Percentiles rank a stretch among this genome's conserved stretches.
phyloP scores from a whole-genome alignment of 345 rosid species.

The Eutrema yunnanense region DNA sequence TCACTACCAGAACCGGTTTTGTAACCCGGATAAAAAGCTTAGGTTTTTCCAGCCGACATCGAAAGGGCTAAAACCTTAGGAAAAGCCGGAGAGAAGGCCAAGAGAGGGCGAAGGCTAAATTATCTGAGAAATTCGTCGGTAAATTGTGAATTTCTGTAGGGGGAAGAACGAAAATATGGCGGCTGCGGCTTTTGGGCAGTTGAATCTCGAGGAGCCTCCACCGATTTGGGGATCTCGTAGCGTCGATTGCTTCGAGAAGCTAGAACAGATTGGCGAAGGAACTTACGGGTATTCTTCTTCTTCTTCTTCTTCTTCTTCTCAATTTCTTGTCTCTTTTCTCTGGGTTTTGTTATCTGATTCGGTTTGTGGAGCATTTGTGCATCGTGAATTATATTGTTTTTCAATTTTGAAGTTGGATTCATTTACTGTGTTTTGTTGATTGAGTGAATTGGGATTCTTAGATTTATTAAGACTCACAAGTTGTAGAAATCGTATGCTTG shows the following conservation, averaged over 20 bases:
- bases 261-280: slow-evolving; percentile 87
- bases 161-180: slow-evolving; percentile 34
- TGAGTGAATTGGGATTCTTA: neutral
- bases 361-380: neutral
- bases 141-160: neutral
- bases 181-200: slow-evolving; percentile 52
- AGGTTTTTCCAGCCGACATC: slow-evolving; percentile 16
- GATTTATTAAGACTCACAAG: neutral
- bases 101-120: neutral
- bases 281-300: slow-evolving; percentile 55
- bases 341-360: neutral
- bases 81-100: neutral
- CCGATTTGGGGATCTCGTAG: slow-evolving; percentile 78
- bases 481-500: neutral
- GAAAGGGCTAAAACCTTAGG: slow-evolving; percentile 11
- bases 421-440: neutral
- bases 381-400: neutral
- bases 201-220: slow-evolving; percentile 57
- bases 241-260: slow-evolving; percentile 76
- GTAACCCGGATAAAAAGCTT: neutral
- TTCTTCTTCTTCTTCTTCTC: neutral
- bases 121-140: neutral
- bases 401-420: neutral
- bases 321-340: neutral
- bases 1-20: neutral